Conservation (phyloP, 2,329 filamentous ascomycete species). For the Macrophomina tecta region DNA sequence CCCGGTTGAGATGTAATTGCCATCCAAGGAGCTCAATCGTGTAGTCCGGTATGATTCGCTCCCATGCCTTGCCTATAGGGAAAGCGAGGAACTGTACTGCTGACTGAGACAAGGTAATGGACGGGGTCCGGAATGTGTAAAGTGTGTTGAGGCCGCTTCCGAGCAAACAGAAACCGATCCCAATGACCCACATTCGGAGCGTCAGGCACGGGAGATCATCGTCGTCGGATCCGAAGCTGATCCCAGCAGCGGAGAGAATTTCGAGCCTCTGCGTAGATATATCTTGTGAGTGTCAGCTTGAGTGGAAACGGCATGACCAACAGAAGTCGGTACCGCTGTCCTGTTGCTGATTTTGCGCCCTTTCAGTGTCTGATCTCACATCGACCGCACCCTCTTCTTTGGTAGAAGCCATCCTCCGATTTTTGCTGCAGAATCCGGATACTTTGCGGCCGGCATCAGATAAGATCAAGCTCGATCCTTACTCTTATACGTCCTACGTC, state of each 20-base stretch:
- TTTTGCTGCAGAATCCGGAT: not conserved
- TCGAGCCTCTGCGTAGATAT: not conserved
- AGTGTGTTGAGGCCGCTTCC: constrained; percentile 22
- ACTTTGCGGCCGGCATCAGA: not conserved
- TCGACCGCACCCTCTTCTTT: not conserved
- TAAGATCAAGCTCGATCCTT: not conserved
- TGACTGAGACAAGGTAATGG: constrained; percentile 6
- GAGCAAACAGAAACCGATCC: constrained; percentile 16
- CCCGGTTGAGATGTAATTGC: not conserved
- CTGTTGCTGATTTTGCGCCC: not conserved
- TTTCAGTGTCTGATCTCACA: not conserved
- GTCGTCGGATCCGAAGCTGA: not conserved
- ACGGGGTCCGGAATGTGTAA: constrained; percentile 20
- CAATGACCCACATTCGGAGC: constrained; percentile 16
- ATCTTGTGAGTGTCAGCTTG: not conserved
- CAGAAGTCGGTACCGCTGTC: not conserved
- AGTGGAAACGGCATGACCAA: too few relatives aligned
- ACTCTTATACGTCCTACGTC: not conserved
- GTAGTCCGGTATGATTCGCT: not conserved
- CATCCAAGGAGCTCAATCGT: not conserved
- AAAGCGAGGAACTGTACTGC: not conserved
- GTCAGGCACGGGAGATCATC: constrained; percentile 22
- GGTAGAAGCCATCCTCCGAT: not conserved
- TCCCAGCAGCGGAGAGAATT: not conserved
- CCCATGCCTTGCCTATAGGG: not conserved